phyloP scores from a whole-genome alignment of 176 grass and related monocot genomes.

The Sorghum bicolor region Sorghum_bicolor_NCBIv3 NC_012873.2:67259001-67259500 shows the following conservation, averaged over 20 bases:
- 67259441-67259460: too few relatives aligned
- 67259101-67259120: background rate
- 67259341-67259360: too few relatives aligned
- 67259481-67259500: too few relatives aligned
- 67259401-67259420: too few relatives aligned
- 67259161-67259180: background rate
- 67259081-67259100: background rate
- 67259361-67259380: too few relatives aligned
- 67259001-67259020: background rate
- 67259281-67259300: too few relatives aligned
- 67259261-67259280: background rate
- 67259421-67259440: too few relatives aligned
- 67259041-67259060: background rate
- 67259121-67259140: background rate
- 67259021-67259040: background rate
- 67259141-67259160: background rate
- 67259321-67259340: too few relatives aligned
- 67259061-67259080: background rate
- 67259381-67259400: too few relatives aligned
- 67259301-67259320: too few relatives aligned
- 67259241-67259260: background rate
- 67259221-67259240: background rate
- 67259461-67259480: too few relatives aligned
- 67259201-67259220: background rate
- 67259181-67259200: background rate